Conservation (phyloP, 2,329 filamentous ascomycete genomes). For the Stemphylium beticola region DNA sequence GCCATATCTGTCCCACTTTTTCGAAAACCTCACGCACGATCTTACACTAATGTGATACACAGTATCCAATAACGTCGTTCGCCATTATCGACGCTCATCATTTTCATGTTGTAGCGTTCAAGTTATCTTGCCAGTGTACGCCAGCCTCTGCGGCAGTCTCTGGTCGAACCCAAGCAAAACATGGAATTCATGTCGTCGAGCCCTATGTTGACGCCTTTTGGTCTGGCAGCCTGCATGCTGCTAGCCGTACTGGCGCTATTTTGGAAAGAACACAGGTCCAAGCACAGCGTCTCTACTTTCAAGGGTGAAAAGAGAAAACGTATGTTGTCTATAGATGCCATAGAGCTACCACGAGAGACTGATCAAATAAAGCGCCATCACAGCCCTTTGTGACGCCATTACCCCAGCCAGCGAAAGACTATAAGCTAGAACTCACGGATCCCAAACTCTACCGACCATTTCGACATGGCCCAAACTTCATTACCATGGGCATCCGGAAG, state of each 20-base stretch:
- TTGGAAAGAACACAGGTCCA: too few species aligned
- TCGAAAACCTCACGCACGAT: background rate
- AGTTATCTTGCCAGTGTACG: too few species aligned
- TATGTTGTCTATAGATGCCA: background rate
- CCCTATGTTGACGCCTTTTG: too few species aligned
- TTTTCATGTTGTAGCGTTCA: background rate
- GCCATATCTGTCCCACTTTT: background rate
- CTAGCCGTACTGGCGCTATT: too few species aligned
- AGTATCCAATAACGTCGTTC: background rate
- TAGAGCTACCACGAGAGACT: background rate
- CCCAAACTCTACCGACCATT: conserved; percentile 1
- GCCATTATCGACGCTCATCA: background rate
- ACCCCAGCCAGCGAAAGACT: background rate
- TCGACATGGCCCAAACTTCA: background rate
- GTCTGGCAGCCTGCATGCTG: too few species aligned
- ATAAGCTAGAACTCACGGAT: background rate
- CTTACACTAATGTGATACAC: background rate
- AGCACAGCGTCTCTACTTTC: background rate
- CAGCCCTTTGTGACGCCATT: background rate
- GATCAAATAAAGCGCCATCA: background rate
- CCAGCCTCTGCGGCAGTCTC: too few species aligned
- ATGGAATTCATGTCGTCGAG: too few species aligned
- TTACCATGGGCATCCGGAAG: background rate
- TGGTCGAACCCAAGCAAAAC: too few species aligned
- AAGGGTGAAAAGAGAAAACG: background rate